phyloP scores from a whole-genome alignment of 164 flowering plant genomes.

The Macadamia integrifolia region DNA sequence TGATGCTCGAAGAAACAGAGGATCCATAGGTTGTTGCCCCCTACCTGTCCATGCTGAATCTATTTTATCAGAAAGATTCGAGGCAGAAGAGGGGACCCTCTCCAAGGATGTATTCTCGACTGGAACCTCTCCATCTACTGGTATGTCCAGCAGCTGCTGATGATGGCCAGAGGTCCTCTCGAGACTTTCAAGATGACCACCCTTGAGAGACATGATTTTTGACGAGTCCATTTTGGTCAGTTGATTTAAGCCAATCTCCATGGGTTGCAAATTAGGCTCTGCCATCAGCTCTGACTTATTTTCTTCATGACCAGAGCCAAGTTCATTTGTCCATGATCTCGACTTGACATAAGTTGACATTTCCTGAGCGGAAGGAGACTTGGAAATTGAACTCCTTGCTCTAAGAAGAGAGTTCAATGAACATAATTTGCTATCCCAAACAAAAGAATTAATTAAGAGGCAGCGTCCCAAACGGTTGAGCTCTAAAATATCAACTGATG shows the following conservation, averaged over 20 bases:
- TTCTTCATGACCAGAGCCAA: conserved; percentile 26
- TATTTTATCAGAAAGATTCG: conserved; percentile 81
- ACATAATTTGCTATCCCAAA: conserved; percentile 72
- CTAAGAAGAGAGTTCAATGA: conserved; percentile 54
- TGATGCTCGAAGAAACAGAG: conserved; percentile 13
- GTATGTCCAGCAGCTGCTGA: conserved; percentile 24
- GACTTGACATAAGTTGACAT: conserved; percentile 21
- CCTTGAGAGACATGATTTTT: background rate
- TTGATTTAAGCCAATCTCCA: conserved; percentile 17
- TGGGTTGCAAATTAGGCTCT: conserved; percentile 14
- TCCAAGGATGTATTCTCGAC: conserved; percentile 21
- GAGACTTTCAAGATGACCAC: conserved; percentile 16
- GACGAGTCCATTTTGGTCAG: conserved; percentile 7
- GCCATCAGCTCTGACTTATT: conserved; percentile 18
- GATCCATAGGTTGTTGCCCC: conserved; percentile 25
- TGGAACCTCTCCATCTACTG: conserved; percentile 27
- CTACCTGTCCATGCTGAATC: conserved; percentile 93
- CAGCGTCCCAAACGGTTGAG: conserved; percentile 65
- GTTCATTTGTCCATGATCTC: conserved; percentile 37
- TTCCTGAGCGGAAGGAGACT: conserved; percentile 20
- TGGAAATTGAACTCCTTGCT: conserved; percentile 22
- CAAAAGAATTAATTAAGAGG: conserved; percentile 57
- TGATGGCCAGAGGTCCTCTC: conserved; percentile 11
- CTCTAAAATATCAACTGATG: conserved; percentile 55
- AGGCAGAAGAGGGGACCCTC: conserved; percentile 33